Percentiles rank a stretch among this genome's conserved stretches.
Conservation (phyloP, 169 alveolate species). For the Cryptosporidium parvum region DNA sequence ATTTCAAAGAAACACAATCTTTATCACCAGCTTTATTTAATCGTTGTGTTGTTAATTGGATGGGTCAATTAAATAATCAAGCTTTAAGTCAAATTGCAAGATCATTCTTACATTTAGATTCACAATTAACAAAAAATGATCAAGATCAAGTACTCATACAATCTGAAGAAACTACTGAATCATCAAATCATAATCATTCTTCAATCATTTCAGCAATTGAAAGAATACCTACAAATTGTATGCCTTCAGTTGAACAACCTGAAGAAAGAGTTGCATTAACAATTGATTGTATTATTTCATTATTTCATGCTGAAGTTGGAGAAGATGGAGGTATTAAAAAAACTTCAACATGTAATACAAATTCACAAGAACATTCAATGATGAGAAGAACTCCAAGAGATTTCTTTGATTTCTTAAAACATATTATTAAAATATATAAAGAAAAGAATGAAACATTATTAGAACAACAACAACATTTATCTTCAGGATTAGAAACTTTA, state of each 20-base stretch:
- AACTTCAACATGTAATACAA: background rate
- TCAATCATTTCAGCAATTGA: conserved; percentile 22
- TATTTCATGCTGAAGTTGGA: conserved; percentile 22
- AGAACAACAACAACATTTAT: conserved; percentile 93
- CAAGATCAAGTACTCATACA: too few relatives aligned
- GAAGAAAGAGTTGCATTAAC: conserved; percentile 30
- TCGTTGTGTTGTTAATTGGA: conserved; percentile 99
- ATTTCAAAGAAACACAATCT: conserved; percentile 96
- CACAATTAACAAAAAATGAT: background rate
- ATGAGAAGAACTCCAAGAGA: conserved; percentile 95
- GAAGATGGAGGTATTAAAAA: background rate
- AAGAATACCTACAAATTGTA: conserved; percentile 60
- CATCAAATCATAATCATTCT: background rate
- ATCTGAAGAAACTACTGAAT: too few relatives aligned
- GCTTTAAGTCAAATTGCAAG: conserved; percentile 96
- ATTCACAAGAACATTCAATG: background rate
- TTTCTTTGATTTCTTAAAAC: conserved; percentile 95
- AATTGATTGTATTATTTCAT: conserved; percentile 13
- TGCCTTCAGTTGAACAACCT: conserved; percentile 41
- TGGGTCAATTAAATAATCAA: conserved; percentile 96
- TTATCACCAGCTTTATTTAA: conserved; percentile 97
- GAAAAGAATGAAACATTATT: conserved; percentile 92
- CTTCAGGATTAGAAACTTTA: conserved; percentile 95
- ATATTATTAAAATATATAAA: conserved; percentile 89
- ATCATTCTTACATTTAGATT: conserved; percentile 82